Conservation (phyloP, 306 rosid genomes). For the Cucumis melo region DNA sequence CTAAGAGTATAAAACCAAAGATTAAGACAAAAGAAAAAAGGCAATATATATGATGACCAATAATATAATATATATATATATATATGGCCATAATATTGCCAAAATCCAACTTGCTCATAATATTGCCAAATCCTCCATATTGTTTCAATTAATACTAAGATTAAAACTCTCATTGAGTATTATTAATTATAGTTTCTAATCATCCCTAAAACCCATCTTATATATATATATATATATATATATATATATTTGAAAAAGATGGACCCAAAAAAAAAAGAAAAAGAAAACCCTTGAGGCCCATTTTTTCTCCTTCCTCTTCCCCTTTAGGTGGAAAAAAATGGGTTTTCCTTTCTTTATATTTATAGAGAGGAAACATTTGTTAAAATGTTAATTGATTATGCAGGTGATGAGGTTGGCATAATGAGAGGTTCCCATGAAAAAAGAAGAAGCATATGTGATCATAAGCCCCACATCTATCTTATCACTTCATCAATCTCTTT, state of each 20-base stretch:
- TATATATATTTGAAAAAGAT: conserved; percentile 8
- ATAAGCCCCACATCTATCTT: conserved; percentile 42
- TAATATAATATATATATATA: neutral
- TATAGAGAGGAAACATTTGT: conserved; percentile 32
- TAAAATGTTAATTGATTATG: conserved; percentile 33
- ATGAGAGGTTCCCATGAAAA: conserved; percentile 23
- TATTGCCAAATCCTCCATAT: neutral
- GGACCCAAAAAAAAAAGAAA: neutral
- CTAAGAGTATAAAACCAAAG: neutral
- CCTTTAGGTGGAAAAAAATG: conserved; percentile 13
- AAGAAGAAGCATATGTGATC: conserved; percentile 21
- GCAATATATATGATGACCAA: neutral
- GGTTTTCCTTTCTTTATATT: neutral
- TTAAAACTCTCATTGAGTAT: conserved; percentile 25
- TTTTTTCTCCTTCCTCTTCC: conserved; percentile 2
- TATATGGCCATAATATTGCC: neutral
- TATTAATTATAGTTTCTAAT: conserved; percentile 22
- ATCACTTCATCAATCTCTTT: conserved; percentile 74
- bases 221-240: too few species aligned
- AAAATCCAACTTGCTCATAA: neutral
- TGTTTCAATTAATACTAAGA: neutral
- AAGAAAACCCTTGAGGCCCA: conserved; percentile 6
- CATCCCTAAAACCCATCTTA: conserved; percentile 25
- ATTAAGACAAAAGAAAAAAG: neutral
- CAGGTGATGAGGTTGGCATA: conserved; percentile 25